phyloP scores from a whole-genome alignment of 2,329 filamentous ascomycete genomes.

The Elsinoe ampelina region DNA sequence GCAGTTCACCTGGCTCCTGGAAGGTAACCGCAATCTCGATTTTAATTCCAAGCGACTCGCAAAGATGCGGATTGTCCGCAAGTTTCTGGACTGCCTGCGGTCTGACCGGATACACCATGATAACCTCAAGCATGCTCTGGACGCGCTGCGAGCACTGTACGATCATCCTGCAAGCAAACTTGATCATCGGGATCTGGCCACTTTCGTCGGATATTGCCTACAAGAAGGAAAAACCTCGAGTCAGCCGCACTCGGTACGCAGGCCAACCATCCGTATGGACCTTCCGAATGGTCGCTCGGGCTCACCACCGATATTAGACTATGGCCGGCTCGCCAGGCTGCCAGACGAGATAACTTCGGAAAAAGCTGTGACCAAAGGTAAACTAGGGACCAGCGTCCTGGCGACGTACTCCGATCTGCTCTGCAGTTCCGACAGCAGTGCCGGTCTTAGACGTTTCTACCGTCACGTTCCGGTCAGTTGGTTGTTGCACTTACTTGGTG shows the following conservation, averaged over 20 bases:
- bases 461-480: conserved; percentile 87
- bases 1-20: conserved; percentile 80
- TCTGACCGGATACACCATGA: conserved; percentile 66
- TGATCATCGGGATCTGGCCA: conserved; percentile 72
- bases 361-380: conserved; percentile 36
- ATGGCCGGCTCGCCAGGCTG: not conserved
- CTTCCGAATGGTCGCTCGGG: conserved; percentile 2
- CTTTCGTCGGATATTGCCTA: conserved; percentile 89
- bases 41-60: conserved; percentile 84
- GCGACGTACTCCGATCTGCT: conserved; percentile 69
- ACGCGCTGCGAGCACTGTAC: conserved; percentile 69
- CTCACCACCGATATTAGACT: conserved; percentile 6
- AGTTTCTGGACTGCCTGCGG: conserved; percentile 82
- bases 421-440: conserved; percentile 60
- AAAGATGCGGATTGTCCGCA: conserved; percentile 91
- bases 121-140: conserved; percentile 65
- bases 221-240: conserved; percentile 45
- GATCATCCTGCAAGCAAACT: conserved; percentile 74
- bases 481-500: conserved; percentile 71
- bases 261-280: conserved; percentile 12
- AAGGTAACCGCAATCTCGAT: conserved; percentile 81
- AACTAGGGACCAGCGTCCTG: conserved; percentile 66
- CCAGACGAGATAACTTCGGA: not conserved
- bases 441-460: conserved; percentile 75
- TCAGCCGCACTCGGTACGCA: not conserved